phyloP scores from a whole-genome alignment of 2,329 filamentous ascomycete species.

The Exophiala spinifera region DNA sequence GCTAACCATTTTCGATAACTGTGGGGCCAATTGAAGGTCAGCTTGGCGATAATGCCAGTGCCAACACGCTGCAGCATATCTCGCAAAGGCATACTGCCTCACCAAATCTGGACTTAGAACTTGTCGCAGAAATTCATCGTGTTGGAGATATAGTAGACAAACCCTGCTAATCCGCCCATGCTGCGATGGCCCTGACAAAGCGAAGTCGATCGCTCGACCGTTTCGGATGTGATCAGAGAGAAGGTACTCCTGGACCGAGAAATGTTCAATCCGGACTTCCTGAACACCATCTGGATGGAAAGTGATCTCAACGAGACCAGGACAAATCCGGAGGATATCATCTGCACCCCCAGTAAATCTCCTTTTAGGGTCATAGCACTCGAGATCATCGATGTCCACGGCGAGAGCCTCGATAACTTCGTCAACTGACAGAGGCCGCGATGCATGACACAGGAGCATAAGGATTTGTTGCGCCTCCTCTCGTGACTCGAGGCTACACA shows the following conservation, averaged over 20 bases:
- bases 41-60: slow-evolving; percentile 9
- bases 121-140: neutral
- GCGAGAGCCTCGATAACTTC: slow-evolving; percentile 31
- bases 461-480: neutral
- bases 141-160: slow-evolving; percentile 19
- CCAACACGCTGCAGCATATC: slow-evolving; percentile 19
- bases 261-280: slow-evolving; percentile 33
- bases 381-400: slow-evolving; percentile 28
- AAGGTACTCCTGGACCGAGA: slow-evolving; percentile 36
- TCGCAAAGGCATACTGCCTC: neutral
- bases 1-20: too few relatives aligned
- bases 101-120: neutral
- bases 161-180: slow-evolving; percentile 14
- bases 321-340: slow-evolving; percentile 28
- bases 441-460: slow-evolving; percentile 2
- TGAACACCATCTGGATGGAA: neutral
- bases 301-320: slow-evolving; percentile 28
- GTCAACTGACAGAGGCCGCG: slow-evolving; percentile 25
- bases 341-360: slow-evolving; percentile 14
- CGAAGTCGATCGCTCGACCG: slow-evolving; percentile 26
- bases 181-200: slow-evolving; percentile 28
- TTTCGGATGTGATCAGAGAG: slow-evolving; percentile 28
- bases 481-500: slow-evolving; percentile 27
- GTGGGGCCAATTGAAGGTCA: too few relatives aligned
- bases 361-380: slow-evolving; percentile 25